A percentile compares a stretch with the other conserved stretches of the same genome.
Conservation (phyloP, 768 basidiomycete genomes). For the Pholiota conissans region DNA sequence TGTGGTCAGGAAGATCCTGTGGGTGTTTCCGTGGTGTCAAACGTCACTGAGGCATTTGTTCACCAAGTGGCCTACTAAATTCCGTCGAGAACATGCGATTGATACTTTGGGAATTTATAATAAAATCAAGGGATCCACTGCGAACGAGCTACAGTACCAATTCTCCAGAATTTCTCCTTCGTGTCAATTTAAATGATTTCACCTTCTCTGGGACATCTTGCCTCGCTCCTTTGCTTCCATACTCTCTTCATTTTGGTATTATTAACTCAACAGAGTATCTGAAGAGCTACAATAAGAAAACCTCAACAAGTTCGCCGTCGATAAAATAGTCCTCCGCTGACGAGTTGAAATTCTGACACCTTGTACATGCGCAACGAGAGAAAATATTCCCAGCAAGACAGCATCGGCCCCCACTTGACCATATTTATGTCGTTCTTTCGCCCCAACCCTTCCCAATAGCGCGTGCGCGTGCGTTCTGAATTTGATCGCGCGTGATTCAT, state of each 20-base stretch:
- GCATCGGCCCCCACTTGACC: neutral
- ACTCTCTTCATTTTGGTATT: neutral
- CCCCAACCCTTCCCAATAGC: neutral
- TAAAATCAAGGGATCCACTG: no score
- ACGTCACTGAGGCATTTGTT: no score
- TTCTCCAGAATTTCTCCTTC: no score
- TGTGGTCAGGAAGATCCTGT: neutral
- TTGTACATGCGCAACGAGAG: neutral
- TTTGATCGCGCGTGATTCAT: neutral
- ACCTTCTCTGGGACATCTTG: no score
- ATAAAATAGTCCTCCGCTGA: neutral
- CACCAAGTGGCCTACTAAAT: no score
- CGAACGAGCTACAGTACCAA: no score
- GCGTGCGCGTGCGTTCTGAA: neutral
- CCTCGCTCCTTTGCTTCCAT: neutral
- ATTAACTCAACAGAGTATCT: neutral
- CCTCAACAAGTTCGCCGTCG: neutral
- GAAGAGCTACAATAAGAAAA: neutral
- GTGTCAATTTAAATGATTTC: no score
- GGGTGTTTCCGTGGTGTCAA: no score
- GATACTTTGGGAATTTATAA: no score
- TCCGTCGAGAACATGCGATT: no score
- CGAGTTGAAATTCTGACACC: neutral
- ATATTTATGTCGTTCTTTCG: neutral
- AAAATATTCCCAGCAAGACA: neutral